Conservation (phyloP, 768 basidiomycete species). For the Krasilnikovozyma curviuscula region DNA sequence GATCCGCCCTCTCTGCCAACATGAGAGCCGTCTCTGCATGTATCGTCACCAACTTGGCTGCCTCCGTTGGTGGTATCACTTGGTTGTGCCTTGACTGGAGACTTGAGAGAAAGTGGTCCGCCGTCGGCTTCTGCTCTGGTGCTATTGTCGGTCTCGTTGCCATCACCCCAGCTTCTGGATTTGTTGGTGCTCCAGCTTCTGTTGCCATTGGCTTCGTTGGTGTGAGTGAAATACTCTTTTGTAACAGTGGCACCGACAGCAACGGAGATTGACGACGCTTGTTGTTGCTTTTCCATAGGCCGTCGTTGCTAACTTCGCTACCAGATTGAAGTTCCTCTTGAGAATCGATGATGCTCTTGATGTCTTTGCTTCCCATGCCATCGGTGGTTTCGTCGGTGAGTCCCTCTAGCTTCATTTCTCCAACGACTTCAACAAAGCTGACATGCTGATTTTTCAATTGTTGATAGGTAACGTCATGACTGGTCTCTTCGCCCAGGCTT, state of each 20-base stretch:
- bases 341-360: conserved; percentile 75
- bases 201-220: conserved; percentile 55
- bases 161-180: conserved; percentile 74
- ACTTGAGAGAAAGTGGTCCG: conserved; percentile 60
- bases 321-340: conserved; percentile 42
- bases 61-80: conserved; percentile 52
- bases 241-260: conserved; percentile 57
- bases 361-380: conserved; percentile 74
- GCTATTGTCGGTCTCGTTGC: conserved; percentile 76
- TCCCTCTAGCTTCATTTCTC: background rate
- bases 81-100: conserved; percentile 60
- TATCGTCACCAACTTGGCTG: conserved; percentile 54
- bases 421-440: background rate
- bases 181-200: conserved; percentile 53
- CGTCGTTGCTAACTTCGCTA: background rate
- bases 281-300: background rate
- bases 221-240: conserved; percentile 45
- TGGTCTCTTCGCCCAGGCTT: conserved; percentile 50
- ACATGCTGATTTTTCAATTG: conserved; percentile 20
- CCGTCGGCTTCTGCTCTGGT: conserved; percentile 82
- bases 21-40: conserved; percentile 65
- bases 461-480: conserved; percentile 34
- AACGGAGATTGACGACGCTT: background rate
- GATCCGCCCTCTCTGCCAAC: conserved; percentile 74
- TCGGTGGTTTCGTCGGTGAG: conserved; percentile 68